phyloP scores from a whole-genome alignment of 2,329 filamentous ascomycete genomes.

The Lecanoromycetidae sp. region DNA sequence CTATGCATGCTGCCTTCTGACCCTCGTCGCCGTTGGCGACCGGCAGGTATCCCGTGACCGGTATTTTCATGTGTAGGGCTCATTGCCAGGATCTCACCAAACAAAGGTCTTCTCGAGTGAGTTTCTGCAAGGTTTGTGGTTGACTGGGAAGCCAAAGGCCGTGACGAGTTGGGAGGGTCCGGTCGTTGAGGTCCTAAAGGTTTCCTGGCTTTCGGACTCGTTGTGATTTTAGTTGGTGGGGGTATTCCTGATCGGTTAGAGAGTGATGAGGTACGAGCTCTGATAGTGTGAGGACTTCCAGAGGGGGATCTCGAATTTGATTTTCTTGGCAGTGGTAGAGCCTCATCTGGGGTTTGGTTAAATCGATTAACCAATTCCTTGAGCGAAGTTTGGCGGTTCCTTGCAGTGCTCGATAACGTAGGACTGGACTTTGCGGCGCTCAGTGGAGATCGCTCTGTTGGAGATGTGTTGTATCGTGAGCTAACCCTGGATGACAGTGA shows the following conservation, averaged over 20 bases:
- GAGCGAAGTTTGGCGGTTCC: constrained; percentile 50
- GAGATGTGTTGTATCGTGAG: constrained; percentile 5
- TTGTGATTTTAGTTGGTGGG: too few species aligned
- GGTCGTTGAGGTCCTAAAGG: not conserved
- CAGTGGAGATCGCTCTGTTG: constrained; percentile 17
- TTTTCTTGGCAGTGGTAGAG: constrained; percentile 31
- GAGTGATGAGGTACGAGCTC: constrained; percentile 22
- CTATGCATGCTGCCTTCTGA: constrained; percentile 59
- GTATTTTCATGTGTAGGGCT: constrained; percentile 41
- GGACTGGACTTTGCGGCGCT: constrained; percentile 21
- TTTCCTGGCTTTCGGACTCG: constrained; percentile 10
- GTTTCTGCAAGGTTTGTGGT: constrained; percentile 29
- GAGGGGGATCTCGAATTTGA: constrained; percentile 27
- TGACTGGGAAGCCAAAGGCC: constrained; percentile 33
- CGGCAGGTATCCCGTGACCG: constrained; percentile 49
- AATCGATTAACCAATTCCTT: constrained; percentile 71
- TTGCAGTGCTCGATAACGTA: constrained; percentile 13
- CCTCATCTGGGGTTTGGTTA: constrained; percentile 48
- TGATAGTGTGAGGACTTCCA: constrained; percentile 20
- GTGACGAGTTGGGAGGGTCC: constrained; percentile 16
- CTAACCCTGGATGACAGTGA: constrained; percentile 26
- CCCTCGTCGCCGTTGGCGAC: constrained; percentile 44
- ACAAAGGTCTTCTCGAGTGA: constrained; percentile 41
- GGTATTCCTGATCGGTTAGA: constrained; percentile 3
- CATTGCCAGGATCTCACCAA: constrained; percentile 61